Evolutionary conservation across 345 rosid species (phyloP).

Genomic region (Luvunga scandens): DNA sequence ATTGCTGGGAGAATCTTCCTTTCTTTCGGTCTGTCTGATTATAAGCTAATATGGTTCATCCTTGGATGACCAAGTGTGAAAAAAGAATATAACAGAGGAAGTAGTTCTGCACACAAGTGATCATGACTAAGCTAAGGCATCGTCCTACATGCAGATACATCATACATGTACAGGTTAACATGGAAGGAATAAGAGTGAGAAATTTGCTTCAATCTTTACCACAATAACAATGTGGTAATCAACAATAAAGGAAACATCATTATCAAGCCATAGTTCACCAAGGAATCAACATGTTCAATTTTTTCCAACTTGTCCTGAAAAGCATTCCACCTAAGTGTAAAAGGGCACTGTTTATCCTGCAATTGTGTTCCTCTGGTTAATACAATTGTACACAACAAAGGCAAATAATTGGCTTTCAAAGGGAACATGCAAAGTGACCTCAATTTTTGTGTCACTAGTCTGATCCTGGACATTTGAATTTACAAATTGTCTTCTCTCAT

Average conservation of each 20-base stretch:
- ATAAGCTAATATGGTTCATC: neutral
- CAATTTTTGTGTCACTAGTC: slow-evolving; percentile 17
- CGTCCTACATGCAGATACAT: neutral
- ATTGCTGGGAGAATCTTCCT: neutral
- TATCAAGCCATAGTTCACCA: slow-evolving; percentile 53
- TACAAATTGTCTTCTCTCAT: slow-evolving; percentile 24
- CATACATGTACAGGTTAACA: neutral
- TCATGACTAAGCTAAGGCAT: neutral
- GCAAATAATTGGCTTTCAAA: neutral
- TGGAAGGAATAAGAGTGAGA: neutral
- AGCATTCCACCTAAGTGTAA: slow-evolving; percentile 29
- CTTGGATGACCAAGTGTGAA: neutral
- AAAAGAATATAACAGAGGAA: neutral
- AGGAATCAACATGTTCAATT: slow-evolving; percentile 47
- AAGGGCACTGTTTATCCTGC: slow-evolving; percentile 53
- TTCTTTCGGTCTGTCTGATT: neutral
- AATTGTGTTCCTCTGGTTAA: slow-evolving; percentile 7
- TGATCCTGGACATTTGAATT: slow-evolving; percentile 20
- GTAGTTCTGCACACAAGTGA: neutral
- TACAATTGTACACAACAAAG: neutral
- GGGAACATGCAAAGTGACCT: slow-evolving; percentile 30
- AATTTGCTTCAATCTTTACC: slow-evolving; percentile 13
- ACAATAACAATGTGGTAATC: slow-evolving; percentile 39
- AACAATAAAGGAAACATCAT: slow-evolving; percentile 49
- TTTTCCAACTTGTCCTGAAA: slow-evolving; percentile 38